phyloP scores from a whole-genome alignment of 2,329 filamentous ascomycete genomes.

The Beauveria brongniartii region DNA sequence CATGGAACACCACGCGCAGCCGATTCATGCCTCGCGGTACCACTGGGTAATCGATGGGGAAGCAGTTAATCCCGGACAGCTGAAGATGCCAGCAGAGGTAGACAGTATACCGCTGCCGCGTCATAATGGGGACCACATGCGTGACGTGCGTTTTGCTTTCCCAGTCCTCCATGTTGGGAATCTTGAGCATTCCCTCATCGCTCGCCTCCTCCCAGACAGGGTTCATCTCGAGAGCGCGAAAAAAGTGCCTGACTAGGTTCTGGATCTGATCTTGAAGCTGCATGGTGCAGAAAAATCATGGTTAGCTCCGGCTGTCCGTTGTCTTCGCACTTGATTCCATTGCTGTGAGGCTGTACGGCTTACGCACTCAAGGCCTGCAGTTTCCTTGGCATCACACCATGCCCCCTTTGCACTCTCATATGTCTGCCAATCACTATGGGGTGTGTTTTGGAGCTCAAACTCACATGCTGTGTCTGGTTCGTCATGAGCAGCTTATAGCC shows the following conservation, averaged over 20 bases:
- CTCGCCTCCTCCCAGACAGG: constrained; percentile 17
- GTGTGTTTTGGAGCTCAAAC: not conserved
- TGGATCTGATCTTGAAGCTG: constrained; percentile 18
- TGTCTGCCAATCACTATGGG: not conserved
- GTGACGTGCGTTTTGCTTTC: constrained; percentile 18
- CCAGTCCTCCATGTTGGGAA: constrained; percentile 22
- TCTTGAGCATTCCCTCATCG: constrained; percentile 19
- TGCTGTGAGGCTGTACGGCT: not conserved
- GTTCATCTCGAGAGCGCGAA: constrained; percentile 17
- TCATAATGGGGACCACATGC: constrained; percentile 24
- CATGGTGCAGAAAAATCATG: not conserved
- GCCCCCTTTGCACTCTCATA: not conserved
- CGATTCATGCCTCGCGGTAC: constrained; percentile 31
- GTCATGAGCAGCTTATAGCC: constrained; percentile 15
- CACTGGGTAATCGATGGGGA: constrained; percentile 29
- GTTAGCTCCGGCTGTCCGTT: not conserved
- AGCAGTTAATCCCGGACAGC: constrained; percentile 15
- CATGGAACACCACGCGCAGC: constrained; percentile 33
- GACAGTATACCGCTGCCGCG: constrained; percentile 17
- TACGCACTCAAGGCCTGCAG: not conserved
- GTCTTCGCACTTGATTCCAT: not conserved
- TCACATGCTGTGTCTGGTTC: constrained; percentile 11
- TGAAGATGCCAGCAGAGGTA: constrained; percentile 21
- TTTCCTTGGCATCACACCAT: not conserved
- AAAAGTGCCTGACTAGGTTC: constrained; percentile 20